Conservation (phyloP, 176 grass and related monocot genomes). For the Oryza glumipatula region DNA sequence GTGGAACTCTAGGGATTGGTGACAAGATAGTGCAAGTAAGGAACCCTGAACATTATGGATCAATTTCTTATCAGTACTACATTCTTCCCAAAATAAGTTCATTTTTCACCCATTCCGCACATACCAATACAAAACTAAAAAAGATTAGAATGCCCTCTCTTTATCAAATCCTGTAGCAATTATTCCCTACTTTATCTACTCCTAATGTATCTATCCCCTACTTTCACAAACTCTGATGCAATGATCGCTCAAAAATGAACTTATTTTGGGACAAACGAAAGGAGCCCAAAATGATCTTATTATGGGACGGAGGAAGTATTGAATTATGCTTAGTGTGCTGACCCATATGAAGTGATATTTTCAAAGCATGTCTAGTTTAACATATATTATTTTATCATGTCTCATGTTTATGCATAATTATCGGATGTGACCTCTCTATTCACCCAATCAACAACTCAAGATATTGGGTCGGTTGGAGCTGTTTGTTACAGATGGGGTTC, state of each 20-base stretch:
- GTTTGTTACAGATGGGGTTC: too few relatives aligned
- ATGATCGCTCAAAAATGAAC: too few relatives aligned
- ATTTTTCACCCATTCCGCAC: too few relatives aligned
- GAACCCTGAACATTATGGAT: not conserved
- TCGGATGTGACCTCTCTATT: not conserved
- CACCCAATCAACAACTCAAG: not conserved
- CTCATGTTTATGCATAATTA: not conserved
- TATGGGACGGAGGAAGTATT: not conserved
- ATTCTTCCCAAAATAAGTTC: too few relatives aligned
- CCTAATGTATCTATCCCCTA: too few relatives aligned
- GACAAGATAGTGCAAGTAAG: constrained; percentile 70
- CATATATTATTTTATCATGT: constrained; percentile 12
- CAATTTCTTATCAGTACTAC: not conserved
- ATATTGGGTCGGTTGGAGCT: not conserved
- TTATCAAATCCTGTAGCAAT: too few relatives aligned
- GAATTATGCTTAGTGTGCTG: not conserved
- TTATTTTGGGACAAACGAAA: too few relatives aligned
- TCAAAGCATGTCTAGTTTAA: not conserved
- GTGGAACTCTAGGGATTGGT: constrained; percentile 47
- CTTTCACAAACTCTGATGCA: too few relatives aligned
- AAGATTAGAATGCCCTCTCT: too few relatives aligned
- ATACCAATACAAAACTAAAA: too few relatives aligned
- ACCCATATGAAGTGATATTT: not conserved
- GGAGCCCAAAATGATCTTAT: too few relatives aligned
- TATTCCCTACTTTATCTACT: too few relatives aligned